Evolutionary conservation across 2,329 filamentous ascomycete species (phyloP).

Genomic region (Phyllosticta ampelicida): DNA sequence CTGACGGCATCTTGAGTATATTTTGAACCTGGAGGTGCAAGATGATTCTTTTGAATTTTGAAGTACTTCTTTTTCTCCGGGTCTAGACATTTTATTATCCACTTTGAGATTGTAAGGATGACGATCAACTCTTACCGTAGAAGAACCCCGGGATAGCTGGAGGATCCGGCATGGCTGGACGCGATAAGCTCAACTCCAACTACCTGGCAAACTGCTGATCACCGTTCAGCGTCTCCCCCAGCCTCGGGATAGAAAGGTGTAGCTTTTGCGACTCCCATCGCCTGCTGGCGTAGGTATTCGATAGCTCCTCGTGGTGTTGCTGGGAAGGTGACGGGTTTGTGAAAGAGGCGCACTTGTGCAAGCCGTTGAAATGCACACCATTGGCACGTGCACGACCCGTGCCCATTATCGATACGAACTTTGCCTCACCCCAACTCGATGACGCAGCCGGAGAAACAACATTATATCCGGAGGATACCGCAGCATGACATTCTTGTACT

Average conservation of each 20-base stretch:
- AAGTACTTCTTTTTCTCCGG: constrained; percentile 41
- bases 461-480: not conserved
- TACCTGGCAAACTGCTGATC: not conserved
- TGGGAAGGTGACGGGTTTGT: no score
- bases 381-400: not conserved
- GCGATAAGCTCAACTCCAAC: not conserved
- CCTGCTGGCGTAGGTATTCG: not conserved
- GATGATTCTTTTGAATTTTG: constrained; percentile 32
- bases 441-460: not conserved
- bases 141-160: constrained; percentile 38
- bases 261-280: not conserved
- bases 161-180: not conserved
- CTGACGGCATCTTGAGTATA: constrained; percentile 32
- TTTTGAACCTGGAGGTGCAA: constrained; percentile 23
- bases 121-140: constrained; percentile 22
- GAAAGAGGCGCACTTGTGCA: not conserved
- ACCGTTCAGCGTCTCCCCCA: not conserved
- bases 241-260: not conserved
- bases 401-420: not conserved
- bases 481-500: not conserved
- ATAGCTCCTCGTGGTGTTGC: not conserved
- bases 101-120: not conserved
- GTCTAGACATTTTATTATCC: constrained; percentile 19
- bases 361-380: not conserved
- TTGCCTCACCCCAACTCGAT: not conserved